Conservation (phyloP, 805 yeast species). For the Wickerhamomyces ciferrii region DNA sequence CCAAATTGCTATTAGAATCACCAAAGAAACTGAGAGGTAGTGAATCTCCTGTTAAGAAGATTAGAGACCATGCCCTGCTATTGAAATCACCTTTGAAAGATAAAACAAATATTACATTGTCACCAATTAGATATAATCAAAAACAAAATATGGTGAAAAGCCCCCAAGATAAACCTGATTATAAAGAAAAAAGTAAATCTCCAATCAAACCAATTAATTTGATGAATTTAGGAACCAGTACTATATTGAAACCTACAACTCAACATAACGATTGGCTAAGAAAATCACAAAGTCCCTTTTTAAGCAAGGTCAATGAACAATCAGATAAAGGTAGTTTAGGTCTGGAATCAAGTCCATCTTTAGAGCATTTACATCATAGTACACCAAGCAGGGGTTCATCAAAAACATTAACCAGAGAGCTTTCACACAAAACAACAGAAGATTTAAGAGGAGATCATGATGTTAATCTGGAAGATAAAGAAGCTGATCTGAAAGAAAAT, state of each 20-base stretch:
- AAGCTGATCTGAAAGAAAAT: not conserved
- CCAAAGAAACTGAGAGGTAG: slow-evolving; percentile 20
- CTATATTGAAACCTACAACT: not conserved
- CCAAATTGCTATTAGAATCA: slow-evolving; percentile 20
- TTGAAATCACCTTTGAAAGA: slow-evolving; percentile 17
- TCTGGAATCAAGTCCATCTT: not conserved
- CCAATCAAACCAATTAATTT: not conserved
- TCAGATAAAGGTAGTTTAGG: not conserved
- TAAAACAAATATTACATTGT: slow-evolving; percentile 8
- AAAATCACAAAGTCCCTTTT: not conserved
- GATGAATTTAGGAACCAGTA: not conserved
- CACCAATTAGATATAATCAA: slow-evolving; percentile 15
- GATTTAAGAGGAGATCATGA: not conserved
- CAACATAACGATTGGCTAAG: not conserved
- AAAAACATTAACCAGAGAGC: not conserved
- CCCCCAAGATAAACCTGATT: not conserved
- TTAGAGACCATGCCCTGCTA: slow-evolving; percentile 16
- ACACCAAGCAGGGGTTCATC: not conserved
- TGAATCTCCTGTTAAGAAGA: slow-evolving; percentile 21
- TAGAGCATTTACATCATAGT: not conserved
- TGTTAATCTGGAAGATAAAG: not conserved
- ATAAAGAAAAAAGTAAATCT: not conserved
- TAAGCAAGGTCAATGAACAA: not conserved
- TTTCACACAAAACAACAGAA: not conserved
- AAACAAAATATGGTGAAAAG: not conserved